These are phyloP conservation scores for Zymoseptoria tritici DNA, from an alignment of 2,329 filamentous ascomycete species.

Conservation along the genomic window DNA sequence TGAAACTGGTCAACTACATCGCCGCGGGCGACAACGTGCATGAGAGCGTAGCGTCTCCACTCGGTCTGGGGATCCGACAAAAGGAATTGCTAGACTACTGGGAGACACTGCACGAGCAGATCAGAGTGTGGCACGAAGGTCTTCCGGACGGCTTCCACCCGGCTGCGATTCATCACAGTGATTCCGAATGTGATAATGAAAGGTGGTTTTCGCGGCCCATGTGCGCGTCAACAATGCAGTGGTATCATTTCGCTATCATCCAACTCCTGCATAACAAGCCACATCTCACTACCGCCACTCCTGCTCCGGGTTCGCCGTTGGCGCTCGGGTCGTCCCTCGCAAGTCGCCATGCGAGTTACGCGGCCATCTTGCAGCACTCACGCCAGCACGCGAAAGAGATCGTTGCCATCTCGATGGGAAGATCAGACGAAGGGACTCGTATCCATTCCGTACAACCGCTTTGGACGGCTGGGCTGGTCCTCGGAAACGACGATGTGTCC, in stretches of 20 bases:
- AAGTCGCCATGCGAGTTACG: conserved; percentile 49
- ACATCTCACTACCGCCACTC: conserved; percentile 42
- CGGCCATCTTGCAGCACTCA: conserved; percentile 49
- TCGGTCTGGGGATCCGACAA: conserved; percentile 42
- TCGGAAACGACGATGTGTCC: conserved; percentile 37
- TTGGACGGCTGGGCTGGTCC: conserved; percentile 55
- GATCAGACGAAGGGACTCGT: conserved; percentile 50
- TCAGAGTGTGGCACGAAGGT: conserved; percentile 53
- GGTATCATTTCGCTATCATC: conserved; percentile 58
- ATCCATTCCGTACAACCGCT: conserved; percentile 53
- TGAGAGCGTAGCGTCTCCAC: conserved; percentile 26
- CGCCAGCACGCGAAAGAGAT: conserved; percentile 55
- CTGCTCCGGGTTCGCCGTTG: neutral
- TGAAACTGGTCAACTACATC: conserved; percentile 60
- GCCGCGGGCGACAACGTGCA: conserved; percentile 48
- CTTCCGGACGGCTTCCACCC: conserved; percentile 54
- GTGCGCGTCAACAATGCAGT: conserved; percentile 60
- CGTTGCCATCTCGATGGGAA: conserved; percentile 51
- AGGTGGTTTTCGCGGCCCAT: conserved; percentile 44
- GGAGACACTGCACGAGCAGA: conserved; percentile 48
- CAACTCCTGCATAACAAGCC: conserved; percentile 55
- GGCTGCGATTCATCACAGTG: conserved; percentile 48
- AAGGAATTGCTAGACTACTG: conserved; percentile 46
- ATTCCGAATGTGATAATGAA: conserved; percentile 49
- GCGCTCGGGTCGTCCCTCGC: conserved; percentile 39